Base-by-base conservation (phyloP, 2,329 filamentous ascomycete species). In the Sphaerostilbella broomeana region DNA sequence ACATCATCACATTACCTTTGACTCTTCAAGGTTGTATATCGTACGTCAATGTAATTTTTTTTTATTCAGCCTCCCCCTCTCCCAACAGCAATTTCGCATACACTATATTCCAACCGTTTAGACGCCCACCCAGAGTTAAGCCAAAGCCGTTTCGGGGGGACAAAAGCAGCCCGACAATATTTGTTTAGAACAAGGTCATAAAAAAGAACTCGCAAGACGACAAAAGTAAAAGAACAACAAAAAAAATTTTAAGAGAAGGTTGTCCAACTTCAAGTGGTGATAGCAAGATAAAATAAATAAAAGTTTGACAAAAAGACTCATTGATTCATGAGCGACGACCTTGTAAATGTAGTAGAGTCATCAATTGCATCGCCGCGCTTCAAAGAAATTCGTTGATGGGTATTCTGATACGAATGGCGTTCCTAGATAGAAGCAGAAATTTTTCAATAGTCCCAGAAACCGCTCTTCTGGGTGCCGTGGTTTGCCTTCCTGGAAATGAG, bases 361-460 rank as follows among this genome's bases (percentile, higher is more conserved):
- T 56, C 42, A 51, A 47, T 43, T 21, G 37, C 28, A 35, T 30
- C 34, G 30, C 24, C 11, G 11, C 21, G 25, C 30, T 12, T 16
- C 8, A 11, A 11, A 31, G 16, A 31, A 11, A 17, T 31, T 17
- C 27, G 19, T 33, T 6, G 16, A 31, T 19, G 19, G 30, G 27
- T 25, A 18, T 29, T 26, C 29, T 15, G 17, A 9, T 12, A 30
- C n/a, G 16, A 13, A 16, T 16, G 6, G 27, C 9, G 3, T 25
- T 29, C 8, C 8, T 12, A 16, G 3, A 19, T 20, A 24, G 13
- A n/a, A 34, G 11, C 11, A 17, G 13, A 6, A 6, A 20, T 25
- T 54, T 60, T n/a, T n/a, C n/a, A 72, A 50, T 67, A 72, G 47
- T 71, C 67, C 71, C 70, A 75, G 42, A 70, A 67, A 54, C 54